Base-by-base conservation (phyloP, 129 eudicot species). In the Smallanthus sonchifolius region DNA sequence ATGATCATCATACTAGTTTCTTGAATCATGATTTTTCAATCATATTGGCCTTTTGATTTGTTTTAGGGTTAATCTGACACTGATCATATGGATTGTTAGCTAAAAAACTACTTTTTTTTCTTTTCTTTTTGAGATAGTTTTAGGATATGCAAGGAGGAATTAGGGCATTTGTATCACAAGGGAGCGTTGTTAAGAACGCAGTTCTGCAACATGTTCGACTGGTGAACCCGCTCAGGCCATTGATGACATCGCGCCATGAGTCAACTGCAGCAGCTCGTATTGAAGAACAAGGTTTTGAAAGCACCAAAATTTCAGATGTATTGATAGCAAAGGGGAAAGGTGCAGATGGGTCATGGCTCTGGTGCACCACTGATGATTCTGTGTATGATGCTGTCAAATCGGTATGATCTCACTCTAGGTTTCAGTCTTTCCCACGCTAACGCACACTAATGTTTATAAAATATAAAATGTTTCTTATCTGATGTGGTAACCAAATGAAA, bases 321-420 rank as follows among this genome's bases (percentile, higher is more conserved):
- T 74, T 91, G 80, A 84, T 82, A 48, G 87, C 74, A 62, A 95
- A 95, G 73, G 99, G 99, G 32, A 88, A 95, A 81, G 72, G 86
- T 48, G 97, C 97, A 5, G 99, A 95, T 81, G 99, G 99, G 9
- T 95, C 99, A 43, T 95, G 99, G 99, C 99, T 95, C 51, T 95
- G 99, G 99, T 95, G 99, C 82, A 91, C 96, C 48, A 95, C 96
- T 1, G 97, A 95, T 38, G 99, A 95, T 72, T 44, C 90, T 48
- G 99, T 95, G 15, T 95, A 95, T 81, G 97, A 95, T 82, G 99
- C 99, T 15, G 99, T 95, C 70, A 81, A 95, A 69, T 95, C 99
- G 83, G 99, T 95, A 85, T 65, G 87, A 84, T 61, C 86, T 55
- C 67, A 49, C 42, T 39, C 65, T 67, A 19, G 28, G 38, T 49